Evolutionary conservation across 2,329 filamentous ascomycete genomes (phyloP).

Genomic region (Botryotinia convoluta): DNA sequence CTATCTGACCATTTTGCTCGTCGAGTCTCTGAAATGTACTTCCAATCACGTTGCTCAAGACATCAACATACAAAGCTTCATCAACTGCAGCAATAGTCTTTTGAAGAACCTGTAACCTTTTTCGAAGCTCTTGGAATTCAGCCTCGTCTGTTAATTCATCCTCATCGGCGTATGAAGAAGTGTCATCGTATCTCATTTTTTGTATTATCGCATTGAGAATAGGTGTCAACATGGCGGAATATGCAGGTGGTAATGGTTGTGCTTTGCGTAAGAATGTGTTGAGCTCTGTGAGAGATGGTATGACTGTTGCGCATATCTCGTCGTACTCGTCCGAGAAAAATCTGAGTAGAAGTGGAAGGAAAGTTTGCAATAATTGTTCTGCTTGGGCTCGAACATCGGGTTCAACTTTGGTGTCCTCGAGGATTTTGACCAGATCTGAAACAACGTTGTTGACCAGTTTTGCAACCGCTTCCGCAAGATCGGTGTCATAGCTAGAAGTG

Average conservation of each 20-base stretch:
- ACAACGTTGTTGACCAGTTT: constrained; percentile 92
- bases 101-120: constrained; percentile 84
- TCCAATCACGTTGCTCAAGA: constrained; percentile 82
- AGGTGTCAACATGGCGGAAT: constrained; percentile 78
- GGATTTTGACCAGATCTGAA: constrained; percentile 79
- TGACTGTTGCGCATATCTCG: constrained; percentile 94
- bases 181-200: constrained; percentile 98
- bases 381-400: constrained; percentile 69
- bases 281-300: constrained; percentile 88
- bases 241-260: constrained; percentile 67
- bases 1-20: constrained; percentile 69
- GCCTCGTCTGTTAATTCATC: constrained; percentile 95
- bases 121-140: constrained; percentile 92
- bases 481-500: constrained; percentile 87
- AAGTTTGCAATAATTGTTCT: constrained; percentile 76
- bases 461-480: constrained; percentile 90
- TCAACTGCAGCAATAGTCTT: constrained; percentile 90
- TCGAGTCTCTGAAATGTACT: constrained; percentile 81
- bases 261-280: constrained; percentile 86
- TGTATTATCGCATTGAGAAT: constrained; percentile 88
- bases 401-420: constrained; percentile 65
- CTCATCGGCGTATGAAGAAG: constrained; percentile 87
- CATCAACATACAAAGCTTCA: constrained; percentile 82
- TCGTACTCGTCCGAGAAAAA: constrained; percentile 99
- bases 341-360: constrained; percentile 81